A percentile compares a stretch with the other conserved stretches of the same genome.
Conservation (phyloP, 768 basidiomycete species). For the Rhizopogon vulgaris region DNA sequence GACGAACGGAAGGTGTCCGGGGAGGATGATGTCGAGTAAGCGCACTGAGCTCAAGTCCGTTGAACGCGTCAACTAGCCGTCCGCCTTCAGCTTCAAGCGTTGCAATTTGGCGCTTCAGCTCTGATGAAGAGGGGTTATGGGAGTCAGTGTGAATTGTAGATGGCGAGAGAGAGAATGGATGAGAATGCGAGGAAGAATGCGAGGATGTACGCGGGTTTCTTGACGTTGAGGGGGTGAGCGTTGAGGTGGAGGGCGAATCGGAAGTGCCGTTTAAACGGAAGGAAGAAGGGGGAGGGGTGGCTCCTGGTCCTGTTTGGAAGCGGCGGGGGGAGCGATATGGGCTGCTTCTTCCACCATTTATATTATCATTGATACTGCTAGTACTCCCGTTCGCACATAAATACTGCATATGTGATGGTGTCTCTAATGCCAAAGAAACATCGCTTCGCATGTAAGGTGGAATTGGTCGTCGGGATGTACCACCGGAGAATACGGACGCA, state of each 20-base stretch:
- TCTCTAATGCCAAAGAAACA: slow-evolving; percentile 21
- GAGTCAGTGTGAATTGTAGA: slow-evolving; percentile 42
- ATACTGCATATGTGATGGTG: slow-evolving; percentile 28
- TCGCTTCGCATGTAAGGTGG: slow-evolving; percentile 34
- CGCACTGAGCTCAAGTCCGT: slow-evolving; percentile 67
- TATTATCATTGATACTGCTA: neutral
- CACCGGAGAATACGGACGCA: slow-evolving; percentile 28
- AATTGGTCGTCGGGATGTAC: slow-evolving; percentile 37
- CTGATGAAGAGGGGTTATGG: slow-evolving; percentile 50
- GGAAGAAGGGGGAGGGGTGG: slow-evolving; percentile 50
- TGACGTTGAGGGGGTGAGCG: slow-evolving; percentile 13
- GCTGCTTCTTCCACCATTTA: slow-evolving; percentile 23
- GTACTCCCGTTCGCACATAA: neutral
- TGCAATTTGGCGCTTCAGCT: slow-evolving; percentile 63
- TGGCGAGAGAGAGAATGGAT: slow-evolving; percentile 25
- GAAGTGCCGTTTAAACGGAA: slow-evolving; percentile 33
- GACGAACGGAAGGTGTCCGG: slow-evolving; percentile 24
- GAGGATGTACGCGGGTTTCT: slow-evolving; percentile 23
- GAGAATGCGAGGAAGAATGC: slow-evolving; percentile 29
- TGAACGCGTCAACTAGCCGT: slow-evolving; percentile 73
- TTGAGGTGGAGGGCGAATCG: slow-evolving; percentile 36
- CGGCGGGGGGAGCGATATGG: slow-evolving; percentile 41
- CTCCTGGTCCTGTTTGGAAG: slow-evolving; percentile 21
- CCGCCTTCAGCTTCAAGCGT: slow-evolving; percentile 66
- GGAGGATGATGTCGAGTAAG: slow-evolving; percentile 37